phyloP scores from a whole-genome alignment of 768 basidiomycete genomes.

The Podaxis mareebaensis region DNA sequence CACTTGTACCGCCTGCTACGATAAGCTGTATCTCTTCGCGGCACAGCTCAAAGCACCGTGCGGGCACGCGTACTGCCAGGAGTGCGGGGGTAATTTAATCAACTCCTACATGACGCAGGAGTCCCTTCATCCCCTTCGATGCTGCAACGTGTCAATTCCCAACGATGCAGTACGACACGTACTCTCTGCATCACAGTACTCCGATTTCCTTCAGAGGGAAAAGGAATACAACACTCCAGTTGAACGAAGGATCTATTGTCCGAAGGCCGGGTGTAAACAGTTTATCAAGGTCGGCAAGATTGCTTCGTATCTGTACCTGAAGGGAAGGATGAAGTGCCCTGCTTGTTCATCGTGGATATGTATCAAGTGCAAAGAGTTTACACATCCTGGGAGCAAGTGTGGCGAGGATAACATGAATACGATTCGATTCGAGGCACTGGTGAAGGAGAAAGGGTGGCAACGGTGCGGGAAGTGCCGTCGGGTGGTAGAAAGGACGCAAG shows the following conservation, averaged over 20 bases:
- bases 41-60: slow-evolving; percentile 13
- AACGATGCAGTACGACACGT: not conserved
- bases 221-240: slow-evolving; percentile 16
- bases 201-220: not conserved
- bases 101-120: slow-evolving; percentile 15
- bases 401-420: slow-evolving; percentile 20
- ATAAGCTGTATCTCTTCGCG: not conserved
- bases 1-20: slow-evolving; percentile 3
- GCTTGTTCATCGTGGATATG: slow-evolving; percentile 13
- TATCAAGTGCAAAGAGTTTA: slow-evolving; percentile 9
- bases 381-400: slow-evolving; percentile 16
- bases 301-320: not conserved
- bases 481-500: slow-evolving; percentile 16
- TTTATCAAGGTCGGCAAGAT: slow-evolving; percentile 17
- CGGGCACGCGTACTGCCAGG: slow-evolving; percentile 17
- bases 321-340: slow-evolving; percentile 7
- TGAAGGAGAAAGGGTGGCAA: slow-evolving; percentile 14
- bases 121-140: slow-evolving; percentile 16
- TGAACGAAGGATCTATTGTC: slow-evolving; percentile 17
- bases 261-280: slow-evolving; percentile 9
- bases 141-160: slow-evolving; percentile 17
- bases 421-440: slow-evolving; percentile 25
- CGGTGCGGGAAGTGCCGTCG: slow-evolving; percentile 14
- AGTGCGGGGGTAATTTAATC: slow-evolving; percentile 14
- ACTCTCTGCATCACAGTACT: slow-evolving; percentile 5